These are phyloP conservation scores for Fagopyrum homotropicum DNA, from an alignment of 148 eudicot species.

Conservation along the genomic window DNA sequence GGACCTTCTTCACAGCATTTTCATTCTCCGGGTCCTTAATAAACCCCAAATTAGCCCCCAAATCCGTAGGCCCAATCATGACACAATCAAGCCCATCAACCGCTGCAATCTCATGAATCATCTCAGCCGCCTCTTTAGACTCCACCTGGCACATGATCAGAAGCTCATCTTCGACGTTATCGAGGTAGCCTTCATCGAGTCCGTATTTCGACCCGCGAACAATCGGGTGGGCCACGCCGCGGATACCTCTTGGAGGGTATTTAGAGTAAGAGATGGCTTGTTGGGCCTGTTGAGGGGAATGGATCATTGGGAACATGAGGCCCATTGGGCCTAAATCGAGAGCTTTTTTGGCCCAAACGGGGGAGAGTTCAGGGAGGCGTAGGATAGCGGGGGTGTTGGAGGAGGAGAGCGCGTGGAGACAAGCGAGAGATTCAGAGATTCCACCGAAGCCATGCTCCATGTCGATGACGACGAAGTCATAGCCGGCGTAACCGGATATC, in stretches of 20 bases:
- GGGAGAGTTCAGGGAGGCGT: conserved; percentile 50
- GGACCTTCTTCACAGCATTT: conserved; percentile 45
- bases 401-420: conserved; percentile 65
- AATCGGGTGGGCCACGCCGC: conserved; percentile 68
- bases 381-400: conserved; percentile 50
- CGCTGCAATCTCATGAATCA: conserved; percentile 48
- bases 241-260: conserved; percentile 52
- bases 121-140: conserved; percentile 44
- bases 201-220: conserved; percentile 63
- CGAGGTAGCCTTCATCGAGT: conserved; percentile 43
- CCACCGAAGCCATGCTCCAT: conserved; percentile 84
- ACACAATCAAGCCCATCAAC: conserved; percentile 77
- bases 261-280: conserved; percentile 59
- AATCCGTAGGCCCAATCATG: conserved; percentile 67
- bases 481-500: conserved; percentile 63
- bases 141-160: conserved; percentile 83
- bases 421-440: conserved; percentile 46
- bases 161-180: conserved; percentile 53
- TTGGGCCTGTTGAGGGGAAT: conserved; percentile 36
- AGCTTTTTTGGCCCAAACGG: conserved; percentile 75
- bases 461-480: conserved; percentile 67
- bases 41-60: conserved; percentile 72
- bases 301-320: conserved; percentile 78
- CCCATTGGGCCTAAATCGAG: conserved; percentile 78
- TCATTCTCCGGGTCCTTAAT: conserved; percentile 63